Evolutionary conservation across 2,329 filamentous ascomycete genomes (phyloP), one percentile per base, ranked within the genome.

Genomic region (Venturia aucupariae): DNA sequence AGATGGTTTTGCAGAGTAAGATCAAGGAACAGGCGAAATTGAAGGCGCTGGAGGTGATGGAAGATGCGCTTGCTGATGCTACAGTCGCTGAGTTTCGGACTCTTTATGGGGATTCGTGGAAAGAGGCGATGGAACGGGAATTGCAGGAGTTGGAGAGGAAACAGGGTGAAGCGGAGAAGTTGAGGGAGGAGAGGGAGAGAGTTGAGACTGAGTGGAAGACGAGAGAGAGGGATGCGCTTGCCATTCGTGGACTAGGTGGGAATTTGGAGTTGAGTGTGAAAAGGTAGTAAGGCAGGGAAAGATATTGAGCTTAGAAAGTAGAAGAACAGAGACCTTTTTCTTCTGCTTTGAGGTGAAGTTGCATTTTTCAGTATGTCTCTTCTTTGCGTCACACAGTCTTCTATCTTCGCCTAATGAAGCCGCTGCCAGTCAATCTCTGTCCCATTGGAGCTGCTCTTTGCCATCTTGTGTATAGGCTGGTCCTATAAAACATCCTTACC

Each of bases 61-160:
- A 64, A 27, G 41, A 64, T 38, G 27, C 22, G 41, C 55, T 64
- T 48, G 57, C 42, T 19, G 63, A 64, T 46, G 51, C 63, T 24
- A 64, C 63, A 2, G 32, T 64, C 17, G 63, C 27, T 22, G 54
- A 64, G 32, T 61, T 27, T 41, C 22, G 41, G 32, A 35, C n/a
- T 46, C 10, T 30, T 6, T 61, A 57, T 30, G 41, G 63, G 22
- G 38, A 60, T n/a, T 15, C 41, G 4, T 63, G 62, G 62, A 46
- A 57, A 27, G 62, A 63, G 51, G 51, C 46, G 15, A 63, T 63
- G 62, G 51, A 63, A 8, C 8, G 32, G 3, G 62, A 63, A 11
- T 57, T 63, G 44, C 30, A 63, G 10, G n/a, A n/a, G 11, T n/a
- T 63, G 30, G 62, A 63, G 62, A 57, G 32, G 30, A 35, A 39